Percentiles rank a stretch among this genome's conserved stretches.
Evolutionary conservation across 495 filamentous ascomycete species (phyloP).

Genomic region (Penicillium bovifimosum): DNA sequence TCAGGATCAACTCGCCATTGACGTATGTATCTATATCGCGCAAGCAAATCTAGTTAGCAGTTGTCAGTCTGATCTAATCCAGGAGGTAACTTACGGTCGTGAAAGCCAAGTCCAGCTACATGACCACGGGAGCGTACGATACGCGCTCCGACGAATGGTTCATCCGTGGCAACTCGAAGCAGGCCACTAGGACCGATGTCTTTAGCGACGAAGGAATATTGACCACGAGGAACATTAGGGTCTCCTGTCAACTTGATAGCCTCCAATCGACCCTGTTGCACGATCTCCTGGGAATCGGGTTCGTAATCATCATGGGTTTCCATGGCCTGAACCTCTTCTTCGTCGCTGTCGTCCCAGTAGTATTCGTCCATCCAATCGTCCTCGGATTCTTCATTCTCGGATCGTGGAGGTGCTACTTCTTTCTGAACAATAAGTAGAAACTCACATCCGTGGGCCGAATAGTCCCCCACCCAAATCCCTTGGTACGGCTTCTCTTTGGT

Average conservation of each 20-base stretch:
- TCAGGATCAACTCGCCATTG: slow-evolving; percentile 67
- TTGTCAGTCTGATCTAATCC: background rate
- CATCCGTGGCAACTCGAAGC: slow-evolving; percentile 56
- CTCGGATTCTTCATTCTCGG: background rate
- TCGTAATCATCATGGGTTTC: slow-evolving; percentile 2
- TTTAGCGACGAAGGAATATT: slow-evolving; percentile 70
- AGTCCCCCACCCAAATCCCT: slow-evolving; percentile 91
- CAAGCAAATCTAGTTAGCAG: background rate
- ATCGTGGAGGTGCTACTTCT: slow-evolving; percentile 26
- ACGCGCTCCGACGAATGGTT: slow-evolving; percentile 64
- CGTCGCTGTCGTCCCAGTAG: too few species aligned
- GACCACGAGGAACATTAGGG: slow-evolving; percentile 78
- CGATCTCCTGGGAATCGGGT: background rate
- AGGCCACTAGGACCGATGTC: slow-evolving; percentile 64
- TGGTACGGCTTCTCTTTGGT: slow-evolving; percentile 74
- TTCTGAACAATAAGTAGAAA: slow-evolving; percentile 75
- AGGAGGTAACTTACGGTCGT: slow-evolving; percentile 49
- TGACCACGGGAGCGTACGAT: slow-evolving; percentile 75
- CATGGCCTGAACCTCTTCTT: background rate
- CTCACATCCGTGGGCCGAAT: slow-evolving; percentile 81
- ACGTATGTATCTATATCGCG: slow-evolving; percentile 69
- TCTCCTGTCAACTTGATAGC: slow-evolving; percentile 91
- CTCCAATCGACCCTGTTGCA: slow-evolving; percentile 55
- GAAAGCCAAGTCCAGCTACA: slow-evolving; percentile 65
- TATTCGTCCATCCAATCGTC: too few species aligned